These are phyloP conservation scores for Lasiosphaeria hispida DNA, from an alignment of 495 filamentous ascomycete species.

Conservation along the genomic window DNA sequence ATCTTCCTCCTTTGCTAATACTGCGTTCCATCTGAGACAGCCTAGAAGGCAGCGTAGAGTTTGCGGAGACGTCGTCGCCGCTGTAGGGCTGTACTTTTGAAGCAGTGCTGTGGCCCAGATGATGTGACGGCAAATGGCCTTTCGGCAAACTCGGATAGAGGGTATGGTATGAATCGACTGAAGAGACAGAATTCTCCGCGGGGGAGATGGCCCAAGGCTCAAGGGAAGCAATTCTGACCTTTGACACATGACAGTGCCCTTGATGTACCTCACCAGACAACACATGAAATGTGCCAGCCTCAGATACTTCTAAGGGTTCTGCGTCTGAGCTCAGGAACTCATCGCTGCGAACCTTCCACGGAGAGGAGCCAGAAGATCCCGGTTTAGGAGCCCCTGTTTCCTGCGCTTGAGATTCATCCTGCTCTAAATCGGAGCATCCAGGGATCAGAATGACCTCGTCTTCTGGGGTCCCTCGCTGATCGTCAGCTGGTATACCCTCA, in stretches of 20 bases:
- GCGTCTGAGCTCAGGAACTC: no score
- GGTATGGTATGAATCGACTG: background rate
- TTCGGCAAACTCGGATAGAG: background rate
- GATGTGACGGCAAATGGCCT: background rate
- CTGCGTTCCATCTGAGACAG: background rate
- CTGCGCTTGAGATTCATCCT: no score
- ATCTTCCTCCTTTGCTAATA: background rate
- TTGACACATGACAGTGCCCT: background rate
- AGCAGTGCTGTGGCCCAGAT: slow-evolving; percentile 5
- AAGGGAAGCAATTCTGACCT: background rate
- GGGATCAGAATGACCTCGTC: no score
- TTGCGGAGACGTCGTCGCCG: slow-evolving; percentile 1
- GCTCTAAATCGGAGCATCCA: no score
- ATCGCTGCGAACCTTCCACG: no score
- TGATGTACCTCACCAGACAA: background rate
- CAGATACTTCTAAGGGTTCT: background rate
- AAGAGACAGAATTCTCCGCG: background rate
- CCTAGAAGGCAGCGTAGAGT: background rate
- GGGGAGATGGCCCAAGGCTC: background rate
- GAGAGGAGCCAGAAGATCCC: no score
- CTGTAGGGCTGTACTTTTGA: slow-evolving; percentile 16
- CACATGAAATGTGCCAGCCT: background rate
- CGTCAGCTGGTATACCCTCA: no score
- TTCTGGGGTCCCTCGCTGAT: no score
- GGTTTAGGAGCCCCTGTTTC: no score